Evolutionary conservation across 257 asterid species (phyloP), one percentile per base, ranked within the genome.

Genomic region (Plantago major): DNA sequence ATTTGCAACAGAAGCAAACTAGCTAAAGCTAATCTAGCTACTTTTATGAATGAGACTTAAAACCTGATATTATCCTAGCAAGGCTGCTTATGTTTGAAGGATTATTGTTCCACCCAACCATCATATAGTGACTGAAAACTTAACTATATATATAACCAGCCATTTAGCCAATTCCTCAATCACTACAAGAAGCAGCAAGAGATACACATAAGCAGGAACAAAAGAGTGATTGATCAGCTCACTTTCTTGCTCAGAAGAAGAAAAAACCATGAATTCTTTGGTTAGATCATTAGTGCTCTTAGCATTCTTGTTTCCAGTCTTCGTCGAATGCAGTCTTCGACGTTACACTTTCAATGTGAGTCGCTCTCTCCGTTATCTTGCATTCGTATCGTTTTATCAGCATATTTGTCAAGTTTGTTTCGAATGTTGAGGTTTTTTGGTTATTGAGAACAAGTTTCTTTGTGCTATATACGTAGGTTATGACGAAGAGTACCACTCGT

Each of bases 301-400:
- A 26, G 61, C 82, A 48, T 71, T 68, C 46, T 64, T 80, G 6
- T 16, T 63, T 55, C 89, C 88, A 0, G 64, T 70, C 26, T 5
- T 77, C 6, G 86, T 79, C 17, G 78, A 87, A 43, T 74, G 78
- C 62, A 68, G 71, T 30, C 85, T 88, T 75, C 96, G 97, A 12
- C 85, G 71, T 55, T 90, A 87, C 81, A 89, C 80, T 69, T 88
- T 90, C 69, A 84, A 90, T 48, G 97, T 88, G 74, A 87, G 97
- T 73, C 46, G 15, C n/a, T 52, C n/a, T 52, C 38, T 18, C 16
- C 52, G 13, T 50, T 30, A 50, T 7, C 46, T 50, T 13, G 17
- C 13, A 9, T 2, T 7, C 48, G 4, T 42, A 10, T 18, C 1
- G 18, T 10, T 43, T 37, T 33, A 51, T 44, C 33, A 19, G 26